Base-by-base conservation (phyloP, 371 early-diverging fungal genomes). In the Mucor saturninus region DNA sequence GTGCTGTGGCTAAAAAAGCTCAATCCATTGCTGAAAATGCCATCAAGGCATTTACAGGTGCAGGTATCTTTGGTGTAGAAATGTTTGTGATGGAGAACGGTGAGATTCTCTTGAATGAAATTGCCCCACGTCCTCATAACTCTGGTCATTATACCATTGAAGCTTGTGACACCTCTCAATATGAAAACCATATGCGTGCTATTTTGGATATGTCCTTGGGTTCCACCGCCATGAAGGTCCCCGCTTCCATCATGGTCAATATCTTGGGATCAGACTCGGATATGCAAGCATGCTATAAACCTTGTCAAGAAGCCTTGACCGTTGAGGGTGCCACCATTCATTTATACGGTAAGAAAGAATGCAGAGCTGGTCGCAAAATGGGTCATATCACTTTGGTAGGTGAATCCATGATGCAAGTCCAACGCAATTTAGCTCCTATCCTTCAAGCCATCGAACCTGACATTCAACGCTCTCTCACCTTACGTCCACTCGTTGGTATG, bases 91-190 rank as follows among this genome's bases (percentile, higher is more conserved):
- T 95, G 78, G 69, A 80, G n/a, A 83, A 92, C 69, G 97, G 95
- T 49, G 72, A 84, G 4, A 89, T 98, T 55, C 72, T 93, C 11
- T 75, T 97, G 69, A 98, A 98, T 74, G 98, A 98, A 74, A 93
- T 98, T 65, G 98, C 98, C 4, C 98, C 98, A 43, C 91, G 98
- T 15, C 98, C 98, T 39, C 98, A 98, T 80, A 98, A 98, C 82
- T 96, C 97, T 26, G 98, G 98, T 56, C 98, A 98, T 73, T 97
- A 95, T 71, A 97, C 98, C 3, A 95, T 94, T 64, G 98, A 98
- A 70, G 97, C 97, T 1, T 97, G 97, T 74, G 81, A 93, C 46
- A 97, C 98, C 5, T 95, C 96, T 14, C 98, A 98, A 75, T 98
- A 89, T 65, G 98, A 98, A 69, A 93, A 98, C 74, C 98, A 98